These are phyloP conservation scores for Colletotrichum graminicola DNA, from an alignment of 2,329 filamentous ascomycete species.

Conservation along the genomic window DNA sequence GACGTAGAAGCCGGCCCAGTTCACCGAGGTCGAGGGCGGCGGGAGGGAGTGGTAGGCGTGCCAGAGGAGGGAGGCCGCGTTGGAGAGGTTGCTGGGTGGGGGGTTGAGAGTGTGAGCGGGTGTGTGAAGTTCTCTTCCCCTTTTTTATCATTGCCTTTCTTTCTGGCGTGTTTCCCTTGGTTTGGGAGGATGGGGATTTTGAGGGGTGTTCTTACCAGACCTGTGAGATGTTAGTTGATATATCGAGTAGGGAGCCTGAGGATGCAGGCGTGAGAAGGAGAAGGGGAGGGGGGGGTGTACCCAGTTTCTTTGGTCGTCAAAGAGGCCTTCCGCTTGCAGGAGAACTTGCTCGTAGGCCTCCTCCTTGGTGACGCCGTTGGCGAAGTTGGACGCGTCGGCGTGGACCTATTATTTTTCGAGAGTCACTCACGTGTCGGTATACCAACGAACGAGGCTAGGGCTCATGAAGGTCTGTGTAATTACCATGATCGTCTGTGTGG, in stretches of 20 bases:
- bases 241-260: not conserved
- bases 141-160: not conserved
- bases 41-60: slow-evolving; percentile 82
- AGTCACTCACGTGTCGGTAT: slow-evolving; percentile 16
- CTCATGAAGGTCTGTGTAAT: not conserved
- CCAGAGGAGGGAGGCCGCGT: slow-evolving; percentile 81
- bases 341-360: slow-evolving; percentile 82
- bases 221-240: slow-evolving; percentile 45
- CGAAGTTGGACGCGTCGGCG: slow-evolving; percentile 83
- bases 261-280: not conserved
- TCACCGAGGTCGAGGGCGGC: slow-evolving; percentile 74
- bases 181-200: not conserved
- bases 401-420: slow-evolving; percentile 67
- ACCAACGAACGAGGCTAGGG: not conserved
- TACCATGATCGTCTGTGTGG: not conserved
- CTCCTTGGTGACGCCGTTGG: slow-evolving; percentile 73
- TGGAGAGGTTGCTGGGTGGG: slow-evolving; percentile 76
- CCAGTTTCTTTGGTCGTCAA: slow-evolving; percentile 83
- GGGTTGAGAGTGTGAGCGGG: not conserved
- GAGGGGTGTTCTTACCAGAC: slow-evolving; percentile 53
- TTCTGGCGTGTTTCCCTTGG: not conserved
- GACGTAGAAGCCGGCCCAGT: slow-evolving; percentile 87
- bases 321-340: slow-evolving; percentile 75
- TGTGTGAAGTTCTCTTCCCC: not conserved
- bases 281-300: slow-evolving; percentile 58